Evolutionary conservation across 2,329 filamentous ascomycete species (phyloP).

Genomic region (Fusarium sp.): DNA sequence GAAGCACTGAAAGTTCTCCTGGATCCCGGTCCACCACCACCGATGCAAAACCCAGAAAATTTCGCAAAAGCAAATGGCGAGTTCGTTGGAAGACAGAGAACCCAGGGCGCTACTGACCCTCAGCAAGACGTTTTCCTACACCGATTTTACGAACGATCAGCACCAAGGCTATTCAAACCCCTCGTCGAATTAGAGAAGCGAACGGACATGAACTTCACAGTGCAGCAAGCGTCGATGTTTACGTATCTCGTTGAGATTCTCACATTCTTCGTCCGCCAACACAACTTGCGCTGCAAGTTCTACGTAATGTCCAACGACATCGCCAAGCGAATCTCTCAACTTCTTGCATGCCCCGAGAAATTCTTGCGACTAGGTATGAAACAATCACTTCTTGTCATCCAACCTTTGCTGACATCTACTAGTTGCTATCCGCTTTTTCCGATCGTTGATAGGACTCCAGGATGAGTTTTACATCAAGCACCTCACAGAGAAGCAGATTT

Average conservation of each 20-base stretch:
- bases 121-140: conserved; percentile 89
- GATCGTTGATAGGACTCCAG: conserved; percentile 84
- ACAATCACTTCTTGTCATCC: conserved; percentile 12
- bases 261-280: conserved; percentile 92
- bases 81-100: conserved; percentile 72
- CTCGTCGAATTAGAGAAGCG: conserved; percentile 82
- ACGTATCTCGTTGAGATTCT: conserved; percentile 92
- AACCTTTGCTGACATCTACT: conserved; percentile 39
- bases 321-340: conserved; percentile 81
- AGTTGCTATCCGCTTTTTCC: conserved; percentile 95
- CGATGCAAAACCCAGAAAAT: conserved; percentile 64
- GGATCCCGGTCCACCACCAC: conserved; percentile 71
- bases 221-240: conserved; percentile 90
- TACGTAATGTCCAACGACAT: conserved; percentile 87
- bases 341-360: conserved; percentile 87
- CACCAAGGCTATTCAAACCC: conserved; percentile 86
- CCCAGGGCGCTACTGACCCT: conserved; percentile 68
- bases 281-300: conserved; percentile 86
- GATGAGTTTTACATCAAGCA: conserved; percentile 93
- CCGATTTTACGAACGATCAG: conserved; percentile 90
- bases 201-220: conserved; percentile 76
- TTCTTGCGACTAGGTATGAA: conserved; percentile 86
- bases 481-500: conserved; percentile 82
- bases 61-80: conserved; percentile 76
- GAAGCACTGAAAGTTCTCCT: conserved; percentile 95